These are phyloP conservation scores for Balamuthia mandrillaris DNA, from an alignment of 208 protist species.

Conservation along the genomic window DNA sequence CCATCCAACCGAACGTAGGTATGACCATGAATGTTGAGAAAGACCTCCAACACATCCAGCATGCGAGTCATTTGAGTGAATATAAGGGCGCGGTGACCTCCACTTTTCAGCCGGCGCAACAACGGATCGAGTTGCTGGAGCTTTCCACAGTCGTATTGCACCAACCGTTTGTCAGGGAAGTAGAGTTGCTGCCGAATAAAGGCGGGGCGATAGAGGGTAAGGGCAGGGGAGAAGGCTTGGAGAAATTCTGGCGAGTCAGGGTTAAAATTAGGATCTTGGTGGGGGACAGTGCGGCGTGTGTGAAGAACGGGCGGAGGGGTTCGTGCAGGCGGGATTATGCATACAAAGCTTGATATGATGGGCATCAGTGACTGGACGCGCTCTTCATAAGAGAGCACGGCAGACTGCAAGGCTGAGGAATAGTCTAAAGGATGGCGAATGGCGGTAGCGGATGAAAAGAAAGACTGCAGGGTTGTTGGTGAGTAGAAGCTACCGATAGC, in stretches of 20 bases:
- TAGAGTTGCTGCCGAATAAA: constrained; percentile 66
- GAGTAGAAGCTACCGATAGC: too few species aligned
- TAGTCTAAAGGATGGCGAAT: too few species aligned
- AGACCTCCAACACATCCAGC: constrained; percentile 95
- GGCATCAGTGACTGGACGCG: not conserved
- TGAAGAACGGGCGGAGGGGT: not conserved
- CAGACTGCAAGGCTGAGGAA: not conserved
- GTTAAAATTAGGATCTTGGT: too few species aligned
- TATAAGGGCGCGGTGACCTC: constrained; percentile 78
- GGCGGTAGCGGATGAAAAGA: too few species aligned
- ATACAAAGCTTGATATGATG: not conserved
- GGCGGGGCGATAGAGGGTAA: not conserved
- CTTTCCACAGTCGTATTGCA: constrained; percentile 96
- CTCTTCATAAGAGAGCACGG: not conserved
- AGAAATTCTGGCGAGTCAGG: too few species aligned
- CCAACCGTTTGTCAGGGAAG: constrained; percentile 89
- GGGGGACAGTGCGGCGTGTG: not conserved
- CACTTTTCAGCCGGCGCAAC: constrained; percentile 49
- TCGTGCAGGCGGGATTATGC: not conserved
- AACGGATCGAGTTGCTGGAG: constrained; percentile 82
- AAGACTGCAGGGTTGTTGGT: too few species aligned
- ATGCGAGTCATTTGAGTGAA: constrained; percentile 80
- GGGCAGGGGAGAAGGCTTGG: not conserved
- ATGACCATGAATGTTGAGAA: constrained; percentile 83
- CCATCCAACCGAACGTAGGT: constrained; percentile 93